Conservation (phyloP, 2,329 filamentous ascomycete genomes). For the Pseudogymnoascus verrucosus region DNA sequence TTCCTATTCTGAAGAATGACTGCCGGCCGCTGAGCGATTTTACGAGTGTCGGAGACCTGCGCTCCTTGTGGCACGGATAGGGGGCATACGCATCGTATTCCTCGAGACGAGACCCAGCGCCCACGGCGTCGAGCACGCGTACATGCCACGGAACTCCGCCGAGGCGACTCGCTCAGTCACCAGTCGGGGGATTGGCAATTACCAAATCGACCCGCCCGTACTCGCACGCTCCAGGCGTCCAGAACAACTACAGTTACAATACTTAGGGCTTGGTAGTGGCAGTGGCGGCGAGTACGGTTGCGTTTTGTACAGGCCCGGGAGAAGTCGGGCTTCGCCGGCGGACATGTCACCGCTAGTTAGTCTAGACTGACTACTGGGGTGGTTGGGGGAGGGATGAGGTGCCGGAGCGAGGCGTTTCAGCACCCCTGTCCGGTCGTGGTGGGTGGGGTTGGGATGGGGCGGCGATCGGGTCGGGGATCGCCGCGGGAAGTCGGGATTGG, state of each 20-base stretch:
- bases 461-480: constrained; percentile 4
- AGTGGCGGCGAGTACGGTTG: background rate
- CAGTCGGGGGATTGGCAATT: background rate
- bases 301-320: background rate
- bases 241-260: background rate
- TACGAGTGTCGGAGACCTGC: background rate
- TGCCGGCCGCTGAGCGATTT: background rate
- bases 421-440: background rate
- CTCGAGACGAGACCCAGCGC: background rate
- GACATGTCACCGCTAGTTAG: background rate
- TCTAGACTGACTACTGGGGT: background rate
- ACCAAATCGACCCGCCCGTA: background rate
- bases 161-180: background rate
- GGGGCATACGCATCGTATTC: background rate
- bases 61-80: background rate
- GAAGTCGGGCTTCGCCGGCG: background rate
- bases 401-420: constrained; percentile 6
- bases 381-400: background rate
- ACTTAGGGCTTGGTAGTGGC: background rate
- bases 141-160: background rate
- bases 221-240: constrained; percentile 2
- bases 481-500: background rate
- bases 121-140: background rate
- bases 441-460: background rate
- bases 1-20: background rate